A percentile compares a stretch with the other conserved stretches of the same genome.
These are phyloP conservation scores for Zygosaccharomyces rouxii DNA, from an alignment of 805 yeast genomes.

Conservation along the genomic window DNA sequence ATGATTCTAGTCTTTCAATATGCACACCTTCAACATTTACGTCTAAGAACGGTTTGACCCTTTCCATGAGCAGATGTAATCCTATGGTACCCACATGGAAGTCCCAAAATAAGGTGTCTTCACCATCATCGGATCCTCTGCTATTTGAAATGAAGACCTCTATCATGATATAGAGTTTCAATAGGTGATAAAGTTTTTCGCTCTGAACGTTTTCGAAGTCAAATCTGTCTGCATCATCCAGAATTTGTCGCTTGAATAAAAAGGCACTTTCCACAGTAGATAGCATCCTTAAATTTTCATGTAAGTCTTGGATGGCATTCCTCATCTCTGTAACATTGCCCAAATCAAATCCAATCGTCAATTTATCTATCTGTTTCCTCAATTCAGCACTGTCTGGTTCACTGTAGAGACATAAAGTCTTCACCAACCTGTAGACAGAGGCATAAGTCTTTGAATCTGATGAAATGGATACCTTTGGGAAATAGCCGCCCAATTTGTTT, in stretches of 20 bases:
- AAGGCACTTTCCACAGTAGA: slow-evolving; percentile 43
- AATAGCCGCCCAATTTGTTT: slow-evolving; percentile 53
- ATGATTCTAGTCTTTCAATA: slow-evolving; percentile 57
- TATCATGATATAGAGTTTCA: slow-evolving; percentile 45
- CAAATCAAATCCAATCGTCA: slow-evolving; percentile 67
- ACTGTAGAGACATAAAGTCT: slow-evolving; percentile 62
- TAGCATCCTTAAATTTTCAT: slow-evolving; percentile 43
- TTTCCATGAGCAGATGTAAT: slow-evolving; percentile 61
- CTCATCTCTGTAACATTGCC: slow-evolving; percentile 52
- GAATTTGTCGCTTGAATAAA: slow-evolving; percentile 43
- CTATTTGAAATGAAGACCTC: slow-evolving; percentile 40
- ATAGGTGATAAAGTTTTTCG: slow-evolving; percentile 36
- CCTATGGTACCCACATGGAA: slow-evolving; percentile 64
- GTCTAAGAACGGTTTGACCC: slow-evolving; percentile 62
- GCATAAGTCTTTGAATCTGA: slow-evolving; percentile 73
- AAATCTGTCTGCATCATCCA: slow-evolving; percentile 47
- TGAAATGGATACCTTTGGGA: slow-evolving; percentile 63
- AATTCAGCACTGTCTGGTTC: slow-evolving; percentile 64
- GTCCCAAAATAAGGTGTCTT: slow-evolving; percentile 53
- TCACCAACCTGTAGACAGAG: slow-evolving; percentile 56
- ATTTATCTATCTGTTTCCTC: slow-evolving; percentile 56
- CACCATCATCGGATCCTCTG: slow-evolving; percentile 28
- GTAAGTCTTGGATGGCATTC: slow-evolving; percentile 46
- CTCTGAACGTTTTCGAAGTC: slow-evolving; percentile 41
- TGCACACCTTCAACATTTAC: slow-evolving; percentile 58